Conservation (phyloP, 192 early-diverging fungal species). For the Spizellomyces punctatus region DNA sequence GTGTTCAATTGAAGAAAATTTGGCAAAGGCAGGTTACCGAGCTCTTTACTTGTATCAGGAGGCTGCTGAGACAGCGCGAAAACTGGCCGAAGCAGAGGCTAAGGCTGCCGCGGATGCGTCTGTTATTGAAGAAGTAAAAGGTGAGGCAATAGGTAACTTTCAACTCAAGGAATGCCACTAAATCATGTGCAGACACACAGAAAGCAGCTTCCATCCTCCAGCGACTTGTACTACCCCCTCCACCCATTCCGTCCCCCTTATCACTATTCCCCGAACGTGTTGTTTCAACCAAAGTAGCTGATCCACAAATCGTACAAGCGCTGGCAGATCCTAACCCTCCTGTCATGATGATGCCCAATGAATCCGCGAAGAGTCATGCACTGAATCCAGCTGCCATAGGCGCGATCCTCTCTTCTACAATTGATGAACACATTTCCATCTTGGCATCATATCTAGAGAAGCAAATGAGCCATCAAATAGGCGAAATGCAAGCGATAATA, state of each 20-base stretch:
- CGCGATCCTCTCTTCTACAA: slow-evolving; percentile 5
- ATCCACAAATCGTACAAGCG: no score
- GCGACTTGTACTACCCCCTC: no score
- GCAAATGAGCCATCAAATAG: slow-evolving; percentile 16
- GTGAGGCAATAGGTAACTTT: no score
- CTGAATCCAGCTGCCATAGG: slow-evolving; percentile 13
- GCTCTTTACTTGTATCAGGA: background rate
- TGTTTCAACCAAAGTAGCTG: no score
- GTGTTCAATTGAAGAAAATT: background rate
- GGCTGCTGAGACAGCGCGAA: background rate
- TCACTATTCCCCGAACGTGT: no score
- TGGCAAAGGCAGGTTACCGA: background rate
- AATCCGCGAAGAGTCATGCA: background rate
- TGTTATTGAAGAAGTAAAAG: background rate
- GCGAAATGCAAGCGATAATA: slow-evolving; percentile 18
- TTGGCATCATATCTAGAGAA: slow-evolving; percentile 13
- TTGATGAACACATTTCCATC: slow-evolving; percentile 16
- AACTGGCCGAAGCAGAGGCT: background rate
- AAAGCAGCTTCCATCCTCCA: no score
- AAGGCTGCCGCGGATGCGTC: background rate
- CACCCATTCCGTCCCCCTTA: no score
- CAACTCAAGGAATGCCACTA: no score
- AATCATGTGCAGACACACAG: no score
- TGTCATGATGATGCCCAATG: no score
- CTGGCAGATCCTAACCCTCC: no score